These are phyloP conservation scores for Lichtheimia hyalospora DNA, from an alignment of 371 early-diverging fungal species.

Conservation along the genomic window DNA sequence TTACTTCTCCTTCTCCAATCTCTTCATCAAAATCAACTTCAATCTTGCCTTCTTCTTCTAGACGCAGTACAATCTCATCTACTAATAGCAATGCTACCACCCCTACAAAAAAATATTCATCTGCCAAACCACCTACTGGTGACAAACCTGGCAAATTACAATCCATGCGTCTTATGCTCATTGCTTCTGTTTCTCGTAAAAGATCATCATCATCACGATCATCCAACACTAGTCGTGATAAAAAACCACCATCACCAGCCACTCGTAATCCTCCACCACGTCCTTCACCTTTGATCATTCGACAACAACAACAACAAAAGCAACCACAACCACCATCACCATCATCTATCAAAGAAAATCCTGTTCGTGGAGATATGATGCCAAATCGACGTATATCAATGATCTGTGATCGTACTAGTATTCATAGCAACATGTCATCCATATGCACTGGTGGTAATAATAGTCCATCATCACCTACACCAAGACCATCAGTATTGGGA, in stretches of 20 bases:
- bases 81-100: not conserved
- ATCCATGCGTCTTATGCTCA: constrained; percentile 14
- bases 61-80: not conserved
- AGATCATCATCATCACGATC: constrained; percentile 3
- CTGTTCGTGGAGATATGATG: no score
- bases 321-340: not conserved
- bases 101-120: not conserved
- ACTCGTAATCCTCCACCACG: not conserved
- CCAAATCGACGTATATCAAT: not conserved
- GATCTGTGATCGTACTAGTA: not conserved
- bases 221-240: not conserved
- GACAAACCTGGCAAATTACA: constrained; percentile 6
- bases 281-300: not conserved
- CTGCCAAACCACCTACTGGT: not conserved
- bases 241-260: not conserved
- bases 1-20: constrained; percentile 1
- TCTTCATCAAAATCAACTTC: constrained; percentile 3
- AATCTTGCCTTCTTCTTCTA: not conserved
- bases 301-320: constrained; percentile 4
- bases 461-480: not conserved
- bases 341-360: no score
- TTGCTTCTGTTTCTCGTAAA: constrained; percentile 20
- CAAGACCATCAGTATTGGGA: not conserved
- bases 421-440: constrained; percentile 2
- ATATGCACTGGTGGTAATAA: not conserved